These are phyloP conservation scores for Lecanoromycetidae sp. DNA, from an alignment of 2,329 filamentous ascomycete genomes.

Conservation along the genomic window DNA sequence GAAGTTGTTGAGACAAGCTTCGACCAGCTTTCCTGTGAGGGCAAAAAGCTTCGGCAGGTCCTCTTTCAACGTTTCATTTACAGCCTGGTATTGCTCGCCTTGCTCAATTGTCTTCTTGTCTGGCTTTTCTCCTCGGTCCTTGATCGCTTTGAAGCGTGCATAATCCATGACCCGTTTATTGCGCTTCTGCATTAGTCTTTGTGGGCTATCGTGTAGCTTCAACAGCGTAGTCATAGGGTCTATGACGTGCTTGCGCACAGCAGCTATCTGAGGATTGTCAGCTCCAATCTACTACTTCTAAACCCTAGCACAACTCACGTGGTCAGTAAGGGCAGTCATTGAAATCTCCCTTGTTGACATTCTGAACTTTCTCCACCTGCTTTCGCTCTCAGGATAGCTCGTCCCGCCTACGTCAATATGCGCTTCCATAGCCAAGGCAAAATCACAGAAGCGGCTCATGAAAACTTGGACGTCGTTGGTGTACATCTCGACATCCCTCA, in stretches of 20 bases:
- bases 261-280: conserved; percentile 34
- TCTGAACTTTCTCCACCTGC: conserved; percentile 88
- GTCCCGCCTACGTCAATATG: conserved; percentile 60
- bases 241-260: conserved; percentile 71
- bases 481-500: conserved; percentile 89
- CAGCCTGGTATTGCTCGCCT: conserved; percentile 76
- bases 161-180: conserved; percentile 87
- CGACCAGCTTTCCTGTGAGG: conserved; percentile 71
- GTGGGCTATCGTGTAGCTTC: conserved; percentile 69
- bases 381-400: conserved; percentile 71
- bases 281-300: not conserved
- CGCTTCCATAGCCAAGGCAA: conserved; percentile 69
- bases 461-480: conserved; percentile 68
- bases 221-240: conserved; percentile 70
- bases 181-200: conserved; percentile 84
- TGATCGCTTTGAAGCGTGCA: conserved; percentile 65
- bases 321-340: conserved; percentile 68
- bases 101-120: conserved; percentile 76
- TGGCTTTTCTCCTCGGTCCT: conserved; percentile 69
- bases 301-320: conserved; percentile 42
- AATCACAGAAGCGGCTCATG: conserved; percentile 67
- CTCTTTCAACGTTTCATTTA: conserved; percentile 88
- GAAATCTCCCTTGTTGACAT: conserved; percentile 77
- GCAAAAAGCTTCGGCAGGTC: conserved; percentile 76
- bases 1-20: conserved; percentile 70